Conservation (phyloP, 1,284 basidiomycete genomes). For the Takashimella koratensis region DNA sequence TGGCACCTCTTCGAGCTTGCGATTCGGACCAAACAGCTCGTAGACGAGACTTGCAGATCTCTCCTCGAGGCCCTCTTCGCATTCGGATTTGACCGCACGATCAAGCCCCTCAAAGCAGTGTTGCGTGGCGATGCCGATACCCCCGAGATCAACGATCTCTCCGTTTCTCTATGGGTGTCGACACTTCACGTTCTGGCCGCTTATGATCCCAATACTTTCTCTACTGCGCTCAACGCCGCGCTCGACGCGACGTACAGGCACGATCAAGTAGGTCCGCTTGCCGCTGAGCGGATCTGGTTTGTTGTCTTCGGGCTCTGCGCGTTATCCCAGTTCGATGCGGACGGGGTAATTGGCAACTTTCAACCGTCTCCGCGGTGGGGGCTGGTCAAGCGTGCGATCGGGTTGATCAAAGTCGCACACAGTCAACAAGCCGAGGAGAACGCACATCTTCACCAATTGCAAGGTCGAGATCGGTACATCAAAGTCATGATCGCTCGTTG, state of each 20-base stretch:
- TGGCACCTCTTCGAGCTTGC: constrained; percentile 65
- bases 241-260: constrained; percentile 35
- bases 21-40: constrained; percentile 38
- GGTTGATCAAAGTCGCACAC: constrained; percentile 58
- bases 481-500: constrained; percentile 69
- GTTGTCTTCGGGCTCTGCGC: constrained; percentile 66
- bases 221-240: constrained; percentile 44
- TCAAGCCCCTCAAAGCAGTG: constrained; percentile 49
- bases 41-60: background rate
- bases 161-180: constrained; percentile 71
- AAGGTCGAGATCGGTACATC: constrained; percentile 71
- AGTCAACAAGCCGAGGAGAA: constrained; percentile 55
- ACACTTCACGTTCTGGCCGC: constrained; percentile 57
- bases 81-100: constrained; percentile 56
- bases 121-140: constrained; percentile 42
- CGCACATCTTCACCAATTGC: constrained; percentile 53
- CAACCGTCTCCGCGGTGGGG: constrained; percentile 66
- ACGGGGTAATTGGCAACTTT: constrained; percentile 52
- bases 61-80: constrained; percentile 50
- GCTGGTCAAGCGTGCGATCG: constrained; percentile 59
- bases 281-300: constrained; percentile 70
- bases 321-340: constrained; percentile 71
- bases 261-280: constrained; percentile 49
- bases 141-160: constrained; percentile 50
- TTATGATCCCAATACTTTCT: constrained; percentile 45